Conservation (phyloP, 768 basidiomycete genomes). For the Boletales sp. region DNA sequence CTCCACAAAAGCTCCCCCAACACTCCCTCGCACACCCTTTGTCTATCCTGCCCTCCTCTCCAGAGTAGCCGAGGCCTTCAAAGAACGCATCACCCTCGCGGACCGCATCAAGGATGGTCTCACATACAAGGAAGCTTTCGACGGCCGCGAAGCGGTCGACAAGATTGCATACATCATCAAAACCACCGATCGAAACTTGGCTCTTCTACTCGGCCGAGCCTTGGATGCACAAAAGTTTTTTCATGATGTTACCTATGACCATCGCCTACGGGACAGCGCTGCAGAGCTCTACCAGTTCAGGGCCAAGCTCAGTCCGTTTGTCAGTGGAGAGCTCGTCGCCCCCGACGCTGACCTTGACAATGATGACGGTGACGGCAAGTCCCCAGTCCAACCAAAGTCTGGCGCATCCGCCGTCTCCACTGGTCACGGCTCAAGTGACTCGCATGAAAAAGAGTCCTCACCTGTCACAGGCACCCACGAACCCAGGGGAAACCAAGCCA, state of each 20-base stretch:
- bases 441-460: conserved; percentile 33
- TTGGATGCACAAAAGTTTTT: conserved; percentile 98
- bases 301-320: conserved; percentile 81
- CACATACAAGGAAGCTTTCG: conserved; percentile 94
- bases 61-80: conserved; percentile 91
- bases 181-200: conserved; percentile 95
- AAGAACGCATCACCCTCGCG: conserved; percentile 66
- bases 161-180: conserved; percentile 98
- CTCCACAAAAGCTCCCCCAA: conserved; percentile 33
- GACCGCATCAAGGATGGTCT: conserved; percentile 93
- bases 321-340: conserved; percentile 62
- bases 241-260: conserved; percentile 98
- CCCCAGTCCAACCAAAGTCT: conserved; percentile 18
- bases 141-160: conserved; percentile 95
- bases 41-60: conserved; percentile 97
- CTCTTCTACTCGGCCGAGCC: conserved; percentile 90
- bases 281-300: conserved; percentile 93
- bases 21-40: conserved; percentile 57
- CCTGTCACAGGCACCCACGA: conserved; percentile 21
- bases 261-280: conserved; percentile 84
- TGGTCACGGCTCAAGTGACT: conserved; percentile 34
- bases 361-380: conserved; percentile 32
- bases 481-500: conserved; percentile 34
- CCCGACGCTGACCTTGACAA: conserved; percentile 34
- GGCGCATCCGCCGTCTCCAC: conserved; percentile 24